Evolutionary conservation across 1,284 basidiomycete genomes (phyloP).

Genomic region (Meripilus lineatus): DNA sequence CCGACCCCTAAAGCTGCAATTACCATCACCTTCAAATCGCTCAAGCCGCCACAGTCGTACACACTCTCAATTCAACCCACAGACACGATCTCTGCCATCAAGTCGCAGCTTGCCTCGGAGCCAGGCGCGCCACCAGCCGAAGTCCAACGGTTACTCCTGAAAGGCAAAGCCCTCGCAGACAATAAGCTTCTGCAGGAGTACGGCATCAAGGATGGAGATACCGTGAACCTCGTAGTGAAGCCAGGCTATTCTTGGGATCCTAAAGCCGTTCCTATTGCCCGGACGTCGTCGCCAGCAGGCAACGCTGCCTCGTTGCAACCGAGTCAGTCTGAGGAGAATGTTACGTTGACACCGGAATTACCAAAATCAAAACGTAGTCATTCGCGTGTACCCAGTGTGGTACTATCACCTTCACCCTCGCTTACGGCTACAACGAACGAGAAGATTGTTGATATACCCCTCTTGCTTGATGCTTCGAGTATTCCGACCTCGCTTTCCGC

Average conservation of each 20-base stretch:
- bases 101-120: constrained; percentile 60
- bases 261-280: constrained; percentile 26
- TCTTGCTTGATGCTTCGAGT: constrained; percentile 54
- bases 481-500: constrained; percentile 37
- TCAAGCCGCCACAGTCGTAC: constrained; percentile 80
- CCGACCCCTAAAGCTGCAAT: constrained; percentile 42
- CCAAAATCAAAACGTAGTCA: constrained; percentile 32
- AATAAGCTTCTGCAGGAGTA: constrained; percentile 86
- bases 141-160: constrained; percentile 79
- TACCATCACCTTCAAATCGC: constrained; percentile 79
- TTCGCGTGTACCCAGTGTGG: constrained; percentile 66
- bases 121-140: constrained; percentile 66
- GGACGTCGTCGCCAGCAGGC: constrained; percentile 10
- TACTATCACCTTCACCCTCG: constrained; percentile 70
- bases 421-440: constrained; percentile 33
- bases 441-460: constrained; percentile 56
- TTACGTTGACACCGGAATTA: constrained; percentile 23
- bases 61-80: constrained; percentile 66
- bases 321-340: constrained; percentile 10
- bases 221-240: constrained; percentile 81
- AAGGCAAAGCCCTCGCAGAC: constrained; percentile 89
- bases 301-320: constrained; percentile 10
- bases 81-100: constrained; percentile 78
- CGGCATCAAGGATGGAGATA: constrained; percentile 72
- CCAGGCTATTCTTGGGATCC: constrained; percentile 69